phyloP scores from a whole-genome alignment of 1,139 yeast genomes.

The Spathaspora sp. region DNA sequence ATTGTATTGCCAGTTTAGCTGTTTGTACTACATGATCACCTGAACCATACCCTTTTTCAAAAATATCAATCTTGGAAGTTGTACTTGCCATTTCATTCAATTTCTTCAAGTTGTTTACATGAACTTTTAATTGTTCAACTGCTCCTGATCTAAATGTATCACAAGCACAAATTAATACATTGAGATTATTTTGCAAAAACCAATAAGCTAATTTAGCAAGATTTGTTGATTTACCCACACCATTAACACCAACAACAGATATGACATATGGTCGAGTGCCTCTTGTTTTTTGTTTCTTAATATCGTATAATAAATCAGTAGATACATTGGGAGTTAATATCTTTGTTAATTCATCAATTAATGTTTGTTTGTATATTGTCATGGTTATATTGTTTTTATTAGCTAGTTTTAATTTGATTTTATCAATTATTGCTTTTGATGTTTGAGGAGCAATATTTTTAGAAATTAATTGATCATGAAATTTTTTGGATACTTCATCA shows the following conservation, averaged over 20 bases:
- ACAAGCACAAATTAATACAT: conserved; percentile 91
- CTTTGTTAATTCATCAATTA: conserved; percentile 75
- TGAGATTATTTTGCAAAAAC: conserved; percentile 85
- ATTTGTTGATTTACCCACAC: conserved; percentile 96
- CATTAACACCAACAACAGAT: conserved; percentile 96
- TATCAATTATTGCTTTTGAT: conserved; percentile 37
- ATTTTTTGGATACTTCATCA: conserved; percentile 42
- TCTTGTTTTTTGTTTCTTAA: conserved; percentile 46
- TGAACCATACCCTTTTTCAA: conserved; percentile 95
- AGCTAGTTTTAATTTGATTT: conserved; percentile 31
- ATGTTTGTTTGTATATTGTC: conserved; percentile 48
- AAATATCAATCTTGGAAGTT: conserved; percentile 65
- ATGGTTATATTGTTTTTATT: conserved; percentile 32
- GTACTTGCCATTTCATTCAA: conserved; percentile 36
- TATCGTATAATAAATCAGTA: conserved; percentile 81
- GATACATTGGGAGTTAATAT: conserved; percentile 92
- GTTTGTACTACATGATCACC: conserved; percentile 90
- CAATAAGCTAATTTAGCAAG: conserved; percentile 93
- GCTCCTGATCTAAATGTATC: conserved; percentile 99
- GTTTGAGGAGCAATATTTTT: conserved; percentile 47
- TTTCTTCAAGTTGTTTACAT: conserved; percentile 77
- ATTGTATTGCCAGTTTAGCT: conserved; percentile 89
- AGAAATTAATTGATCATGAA: conserved; percentile 42
- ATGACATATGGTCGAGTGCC: conserved; percentile 78
- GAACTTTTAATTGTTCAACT: conserved; percentile 93